Conservation (phyloP, 345 rosid species). For the Litchi chinensis region DNA sequence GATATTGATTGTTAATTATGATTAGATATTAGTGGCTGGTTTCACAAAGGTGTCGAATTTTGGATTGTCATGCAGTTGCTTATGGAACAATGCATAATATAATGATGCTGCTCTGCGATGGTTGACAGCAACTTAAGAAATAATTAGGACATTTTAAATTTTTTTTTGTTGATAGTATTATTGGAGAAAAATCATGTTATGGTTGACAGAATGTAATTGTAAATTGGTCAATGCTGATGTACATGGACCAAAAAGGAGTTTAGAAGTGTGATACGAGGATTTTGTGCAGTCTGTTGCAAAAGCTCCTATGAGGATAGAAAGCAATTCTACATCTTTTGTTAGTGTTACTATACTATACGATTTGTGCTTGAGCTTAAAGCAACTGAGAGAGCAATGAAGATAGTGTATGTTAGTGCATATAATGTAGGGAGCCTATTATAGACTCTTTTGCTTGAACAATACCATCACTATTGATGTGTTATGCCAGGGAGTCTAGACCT, state of each 20-base stretch:
- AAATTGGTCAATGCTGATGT: neutral
- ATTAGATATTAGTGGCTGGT: neutral
- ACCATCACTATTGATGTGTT: neutral
- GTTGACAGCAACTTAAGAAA: neutral
- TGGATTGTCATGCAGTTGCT: neutral
- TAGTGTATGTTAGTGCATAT: neutral
- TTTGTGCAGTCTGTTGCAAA: neutral
- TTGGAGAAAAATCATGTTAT: too few species aligned
- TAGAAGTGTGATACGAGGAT: neutral
- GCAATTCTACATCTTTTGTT: neutral
- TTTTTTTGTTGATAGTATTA: too few species aligned
- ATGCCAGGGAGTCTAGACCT: too few species aligned
- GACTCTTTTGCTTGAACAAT: neutral
- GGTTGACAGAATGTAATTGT: neutral
- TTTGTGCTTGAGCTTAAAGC: slow-evolving; percentile 1
- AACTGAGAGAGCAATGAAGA: neutral
- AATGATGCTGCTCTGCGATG: too few species aligned
- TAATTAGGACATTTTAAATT: neutral
- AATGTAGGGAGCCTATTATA: neutral
- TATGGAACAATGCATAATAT: neutral
- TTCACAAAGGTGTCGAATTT: neutral
- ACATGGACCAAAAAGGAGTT: neutral
- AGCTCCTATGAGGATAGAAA: neutral
- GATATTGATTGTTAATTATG: neutral
- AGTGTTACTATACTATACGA: neutral